Base-by-base conservation (phyloP, 23 red algal genomes). In the Cyanidioschyzon merolae region DNA sequence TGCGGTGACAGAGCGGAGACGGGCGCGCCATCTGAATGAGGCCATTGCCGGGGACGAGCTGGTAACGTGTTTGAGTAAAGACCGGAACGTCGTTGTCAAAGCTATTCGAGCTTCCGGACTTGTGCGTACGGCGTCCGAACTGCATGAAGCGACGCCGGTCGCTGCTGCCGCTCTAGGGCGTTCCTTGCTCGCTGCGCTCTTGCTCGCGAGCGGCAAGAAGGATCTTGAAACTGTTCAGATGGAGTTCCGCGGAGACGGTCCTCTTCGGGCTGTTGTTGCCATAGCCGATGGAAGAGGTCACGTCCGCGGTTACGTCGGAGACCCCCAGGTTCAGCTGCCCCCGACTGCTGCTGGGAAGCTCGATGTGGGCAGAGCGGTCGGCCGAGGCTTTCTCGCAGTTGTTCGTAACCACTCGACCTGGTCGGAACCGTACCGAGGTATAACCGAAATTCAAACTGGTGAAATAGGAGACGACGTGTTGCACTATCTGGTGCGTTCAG, bases 381-480 rank as follows among this genome's bases (percentile, higher is more conserved):
- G 92, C 24, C 41, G 40, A 2, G 92, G 92, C 38, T 85, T 96
- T 38, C 68, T 96, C n/a, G 76, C 87, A 1, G 87, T 90, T 25
- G 89, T 90, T 25, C 75, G 88, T 32, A 86, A 88, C 68, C 75
- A 77, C 39, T 37, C 77, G 24, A 83, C 59, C 38, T 86, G 79
- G 58, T 87, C 90, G 74, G 67, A 76, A 25, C 92, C 92, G 18
- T 96, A 91, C 39, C 89, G 85, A 12, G 92, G 92, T 27, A 45
- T 96, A 17, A 83, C 83, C 21, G 40, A 40, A 31, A 96, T 96
- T 50, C 74, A 77, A 26, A 74, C 92, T 3, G 92, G 92, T 50
- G 82, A 96, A 71, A 79, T 96, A 32, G 92, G 83, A 1, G 88
- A 96, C 34, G 92, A 96, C 45, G 36, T 96, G 58, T 87, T 87